These are phyloP conservation scores for Diaporthe ampelina DNA, from an alignment of 2,329 filamentous ascomycete species.

Conservation along the genomic window DNA sequence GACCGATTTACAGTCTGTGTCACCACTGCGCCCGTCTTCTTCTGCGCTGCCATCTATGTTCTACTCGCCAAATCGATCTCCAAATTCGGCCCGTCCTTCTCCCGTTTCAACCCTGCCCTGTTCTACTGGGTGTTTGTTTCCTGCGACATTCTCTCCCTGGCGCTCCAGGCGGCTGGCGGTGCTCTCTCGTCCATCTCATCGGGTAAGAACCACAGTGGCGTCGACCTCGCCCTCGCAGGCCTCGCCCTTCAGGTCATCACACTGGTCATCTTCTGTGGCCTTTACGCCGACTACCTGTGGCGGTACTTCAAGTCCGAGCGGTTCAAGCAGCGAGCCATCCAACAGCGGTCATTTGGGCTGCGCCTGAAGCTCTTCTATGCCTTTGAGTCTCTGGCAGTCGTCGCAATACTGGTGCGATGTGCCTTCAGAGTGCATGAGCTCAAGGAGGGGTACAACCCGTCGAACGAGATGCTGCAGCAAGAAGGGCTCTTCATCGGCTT, in stretches of 20 bases:
- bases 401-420: constrained; percentile 72
- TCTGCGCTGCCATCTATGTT: constrained; percentile 76
- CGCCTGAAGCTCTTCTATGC: constrained; percentile 64
- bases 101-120: constrained; percentile 56
- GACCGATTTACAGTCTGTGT: constrained; percentile 63
- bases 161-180: constrained; percentile 69
- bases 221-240: constrained; percentile 65
- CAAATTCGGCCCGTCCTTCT: constrained; percentile 53
- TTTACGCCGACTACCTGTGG: constrained; percentile 63
- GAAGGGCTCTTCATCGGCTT: constrained; percentile 44
- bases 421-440: constrained; percentile 76
- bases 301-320: constrained; percentile 51
- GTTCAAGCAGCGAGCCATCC: background rate
- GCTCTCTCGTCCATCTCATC: constrained; percentile 61
- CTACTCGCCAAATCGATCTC: constrained; percentile 65
- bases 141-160: constrained; percentile 67
- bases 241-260: constrained; percentile 71
- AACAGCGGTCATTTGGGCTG: constrained; percentile 35
- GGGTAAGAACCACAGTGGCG: constrained; percentile 62
- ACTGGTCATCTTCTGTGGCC: constrained; percentile 64
- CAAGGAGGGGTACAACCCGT: constrained; percentile 71
- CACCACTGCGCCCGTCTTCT: constrained; percentile 68
- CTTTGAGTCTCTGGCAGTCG: constrained; percentile 66
- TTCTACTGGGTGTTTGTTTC: constrained; percentile 64
- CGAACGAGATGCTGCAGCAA: constrained; percentile 56